A percentile compares a stretch with the other conserved stretches of the same genome.
These are phyloP conservation scores for Exserohilum turcica DNA, from an alignment of 2,329 filamentous ascomycete species.

Conservation along the genomic window DNA sequence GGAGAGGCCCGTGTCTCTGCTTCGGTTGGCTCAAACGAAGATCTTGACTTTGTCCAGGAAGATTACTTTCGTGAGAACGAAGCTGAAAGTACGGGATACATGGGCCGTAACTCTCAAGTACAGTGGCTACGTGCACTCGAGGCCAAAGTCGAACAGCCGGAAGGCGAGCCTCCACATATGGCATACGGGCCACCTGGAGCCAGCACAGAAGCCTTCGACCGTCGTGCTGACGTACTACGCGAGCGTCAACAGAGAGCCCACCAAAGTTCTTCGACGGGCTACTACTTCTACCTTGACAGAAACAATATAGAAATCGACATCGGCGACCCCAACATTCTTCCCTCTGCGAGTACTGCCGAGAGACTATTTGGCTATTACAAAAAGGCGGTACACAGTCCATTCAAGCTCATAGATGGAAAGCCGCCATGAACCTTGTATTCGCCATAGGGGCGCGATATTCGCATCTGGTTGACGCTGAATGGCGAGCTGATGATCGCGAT, in stretches of 20 bases:
- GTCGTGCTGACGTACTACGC: conserved; percentile 6
- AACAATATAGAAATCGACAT: conserved; percentile 18
- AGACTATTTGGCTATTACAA: conserved; percentile 41
- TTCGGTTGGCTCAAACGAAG: conserved; percentile 19
- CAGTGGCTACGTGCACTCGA: conserved; percentile 30
- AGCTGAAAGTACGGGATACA: conserved; percentile 28
- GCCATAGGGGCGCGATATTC: conserved; percentile 47
- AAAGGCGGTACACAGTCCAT: conserved; percentile 25
- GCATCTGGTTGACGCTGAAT: conserved; percentile 30
- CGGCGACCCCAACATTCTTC: conserved; percentile 31
- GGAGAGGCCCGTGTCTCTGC: conserved; percentile 10
- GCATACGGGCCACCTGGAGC: conserved; percentile 28
- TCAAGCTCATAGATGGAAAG: conserved; percentile 37
- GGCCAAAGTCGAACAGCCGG: conserved; percentile 11
- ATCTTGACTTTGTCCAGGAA: conserved; percentile 23
- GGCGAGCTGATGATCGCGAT: conserved; percentile 27
- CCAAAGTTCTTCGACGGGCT: background rate
- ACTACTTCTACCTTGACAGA: conserved; percentile 38
- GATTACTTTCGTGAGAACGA: conserved; percentile 22
- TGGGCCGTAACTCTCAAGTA: conserved; percentile 33
- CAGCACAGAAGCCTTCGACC: conserved; percentile 9
- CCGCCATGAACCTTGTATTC: conserved; percentile 47
- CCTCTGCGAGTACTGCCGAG: conserved; percentile 30
- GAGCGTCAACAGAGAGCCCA: conserved; percentile 1
- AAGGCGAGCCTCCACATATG: conserved; percentile 13